A percentile compares a stretch with the other conserved stretches of the same genome.
Evolutionary conservation across 805 yeast species (phyloP).

Genomic region (Yarrowia sp.): DNA sequence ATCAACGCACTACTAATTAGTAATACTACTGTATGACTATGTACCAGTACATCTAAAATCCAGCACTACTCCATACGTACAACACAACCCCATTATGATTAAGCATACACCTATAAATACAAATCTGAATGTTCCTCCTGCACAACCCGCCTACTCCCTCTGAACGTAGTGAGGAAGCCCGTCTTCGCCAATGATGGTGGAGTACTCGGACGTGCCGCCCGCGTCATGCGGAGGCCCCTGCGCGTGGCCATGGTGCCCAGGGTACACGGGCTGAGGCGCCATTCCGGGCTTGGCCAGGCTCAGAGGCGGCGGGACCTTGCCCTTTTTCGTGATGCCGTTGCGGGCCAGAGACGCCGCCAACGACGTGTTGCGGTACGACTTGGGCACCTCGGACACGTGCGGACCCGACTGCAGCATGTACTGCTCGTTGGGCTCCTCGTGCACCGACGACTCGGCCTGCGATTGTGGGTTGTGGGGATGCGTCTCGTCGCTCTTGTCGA

Average conservation of each 20-base stretch:
- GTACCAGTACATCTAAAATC: no score
- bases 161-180: conserved; percentile 17
- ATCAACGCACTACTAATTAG: no score
- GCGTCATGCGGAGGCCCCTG: not conserved
- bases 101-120: conserved; percentile 23
- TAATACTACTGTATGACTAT: no score
- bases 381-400: not conserved
- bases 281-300: conserved; percentile 6
- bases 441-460: not conserved
- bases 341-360: conserved; percentile 18
- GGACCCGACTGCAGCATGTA: conserved; percentile 20
- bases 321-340: conserved; percentile 11
- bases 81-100: conserved; percentile 9
- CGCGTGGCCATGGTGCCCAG: not conserved
- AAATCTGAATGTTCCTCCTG: not conserved
- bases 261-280: not conserved
- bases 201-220: conserved; percentile 1
- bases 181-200: conserved; percentile 10
- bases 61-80: not conserved
- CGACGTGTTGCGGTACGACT: conserved; percentile 19
- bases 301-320: conserved; percentile 17
- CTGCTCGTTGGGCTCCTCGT: conserved; percentile 4
- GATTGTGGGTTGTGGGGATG: not conserved
- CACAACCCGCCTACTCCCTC: not conserved
- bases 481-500: not conserved